Evolutionary conservation across 1,284 basidiomycete species (phyloP), one percentile per base, ranked within the genome.

Genomic region (Athelia psychrophila): DNA sequence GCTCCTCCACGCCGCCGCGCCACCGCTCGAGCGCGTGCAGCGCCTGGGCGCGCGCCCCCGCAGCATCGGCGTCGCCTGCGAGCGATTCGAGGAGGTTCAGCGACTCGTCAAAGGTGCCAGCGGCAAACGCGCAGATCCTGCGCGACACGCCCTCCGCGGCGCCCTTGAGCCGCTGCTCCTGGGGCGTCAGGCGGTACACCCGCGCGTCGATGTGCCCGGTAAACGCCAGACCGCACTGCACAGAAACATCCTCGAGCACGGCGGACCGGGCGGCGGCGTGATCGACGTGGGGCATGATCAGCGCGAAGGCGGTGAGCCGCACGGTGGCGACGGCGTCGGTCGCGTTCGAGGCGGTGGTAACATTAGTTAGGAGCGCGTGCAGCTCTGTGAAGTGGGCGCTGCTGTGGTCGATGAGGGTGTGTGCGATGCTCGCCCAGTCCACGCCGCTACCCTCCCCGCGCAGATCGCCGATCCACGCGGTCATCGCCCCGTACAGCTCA

Each of bases 291-390:
- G 44, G 44, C 44, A 46, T 10, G 20, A 46, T 23, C 22, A 46
- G 9, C 22, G 10, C 44, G 44, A 46, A 46, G 10, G 44, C 44
- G 19, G 24, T 23, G 19, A 46, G 44, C 6, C 44, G 44, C 23
- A 24, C 44, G 19, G 15, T n/a, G 12, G 20, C 5, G 10, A 46
- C 44, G 24, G 24, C 22, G 6, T 23, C 20, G 5, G 22, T 46
- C 4, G n/a, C 24, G 25, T 46, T 24, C n/a, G 38, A 44, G 22
- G 22, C 20, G 33, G 35, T 24, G 45, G 19, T 30, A 40, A 35
- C 49, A 23, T 48, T 50, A 16, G 46, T 47, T 48, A 47, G 49
- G 10, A 46, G 44, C 15, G 25, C 24, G 24, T 46, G 44, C 9
- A 46, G 16, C 44, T 46, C 44, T 9, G 44, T 9, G 19, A 46